Conservation (phyloP, 2,329 filamentous ascomycete species). For the Aureobasidium sp. region DNA sequence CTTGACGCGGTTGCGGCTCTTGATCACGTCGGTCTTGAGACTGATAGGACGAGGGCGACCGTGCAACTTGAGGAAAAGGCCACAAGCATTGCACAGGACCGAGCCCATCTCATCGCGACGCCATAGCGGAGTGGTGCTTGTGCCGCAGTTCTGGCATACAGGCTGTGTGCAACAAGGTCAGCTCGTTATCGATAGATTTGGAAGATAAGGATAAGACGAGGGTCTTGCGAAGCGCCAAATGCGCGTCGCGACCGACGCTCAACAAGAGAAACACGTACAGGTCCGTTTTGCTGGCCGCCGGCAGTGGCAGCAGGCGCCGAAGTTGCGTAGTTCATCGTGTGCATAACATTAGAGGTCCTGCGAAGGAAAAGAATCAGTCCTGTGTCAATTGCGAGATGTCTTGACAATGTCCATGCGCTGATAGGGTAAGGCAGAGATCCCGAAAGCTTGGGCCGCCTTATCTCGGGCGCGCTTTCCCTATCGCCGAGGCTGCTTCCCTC, state of each 20-base stretch:
- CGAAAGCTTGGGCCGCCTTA: constrained; percentile 3
- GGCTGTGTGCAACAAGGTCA: constrained; percentile 53
- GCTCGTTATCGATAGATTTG: constrained; percentile 21
- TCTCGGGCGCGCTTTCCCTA: constrained; percentile 9
- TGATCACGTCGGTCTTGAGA: constrained; percentile 98
- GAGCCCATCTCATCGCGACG: constrained; percentile 92
- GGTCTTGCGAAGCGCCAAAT: constrained; percentile 3
- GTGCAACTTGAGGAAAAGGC: constrained; percentile 94
- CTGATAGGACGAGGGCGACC: constrained; percentile 88
- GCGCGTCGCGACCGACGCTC: neutral
- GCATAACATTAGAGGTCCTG: constrained; percentile 39
- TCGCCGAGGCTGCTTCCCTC: neutral
- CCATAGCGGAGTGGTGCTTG: constrained; percentile 94
- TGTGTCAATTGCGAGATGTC: constrained; percentile 12
- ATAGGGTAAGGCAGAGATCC: constrained; percentile 2
- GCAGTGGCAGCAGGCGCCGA: constrained; percentile 59
- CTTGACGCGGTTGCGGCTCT: constrained; percentile 97
- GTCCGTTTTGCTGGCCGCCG: constrained; percentile 54
- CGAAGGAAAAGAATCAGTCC: constrained; percentile 21
- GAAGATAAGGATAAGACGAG: constrained; percentile 20
- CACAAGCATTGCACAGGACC: constrained; percentile 97
- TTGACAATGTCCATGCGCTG: constrained; percentile 1
- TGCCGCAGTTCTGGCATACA: constrained; percentile 92
- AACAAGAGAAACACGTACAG: constrained; percentile 40
- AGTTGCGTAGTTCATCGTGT: constrained; percentile 55